These are phyloP conservation scores for Aspergillus felis DNA, from an alignment of 2,329 filamentous ascomycete genomes.

Conservation along the genomic window DNA sequence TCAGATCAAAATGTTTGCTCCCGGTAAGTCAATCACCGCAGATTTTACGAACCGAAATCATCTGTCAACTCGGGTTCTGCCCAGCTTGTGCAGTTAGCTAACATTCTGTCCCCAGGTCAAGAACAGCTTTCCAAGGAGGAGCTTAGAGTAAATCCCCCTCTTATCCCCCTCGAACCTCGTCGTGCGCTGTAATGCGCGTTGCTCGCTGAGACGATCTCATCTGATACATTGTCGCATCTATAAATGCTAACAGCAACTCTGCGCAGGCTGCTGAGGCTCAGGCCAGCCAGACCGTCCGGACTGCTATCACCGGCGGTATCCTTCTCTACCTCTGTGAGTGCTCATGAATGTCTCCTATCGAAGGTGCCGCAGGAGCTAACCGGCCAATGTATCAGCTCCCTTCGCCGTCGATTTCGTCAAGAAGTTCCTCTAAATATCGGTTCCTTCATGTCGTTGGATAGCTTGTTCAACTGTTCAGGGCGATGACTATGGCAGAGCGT, in stretches of 20 bases:
- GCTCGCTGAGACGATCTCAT: neutral
- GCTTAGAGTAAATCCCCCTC: conserved; percentile 34
- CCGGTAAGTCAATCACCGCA: conserved; percentile 19
- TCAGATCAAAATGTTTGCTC: conserved; percentile 30
- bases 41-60: neutral
- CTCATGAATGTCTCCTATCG: neutral
- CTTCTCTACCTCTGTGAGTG: conserved; percentile 60
- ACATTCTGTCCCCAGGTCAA: conserved; percentile 26
- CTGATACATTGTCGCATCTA: neutral
- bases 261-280: conserved; percentile 49
- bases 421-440: conserved; percentile 41
- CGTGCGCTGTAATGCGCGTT: neutral
- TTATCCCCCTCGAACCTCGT: neutral
- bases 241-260: conserved; percentile 6
- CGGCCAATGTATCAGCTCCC: conserved; percentile 33
- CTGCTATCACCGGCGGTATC: conserved; percentile 51
- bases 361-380: neutral
- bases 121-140: conserved; percentile 46
- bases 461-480: neutral
- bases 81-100: neutral
- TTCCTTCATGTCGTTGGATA: conserved; percentile 3
- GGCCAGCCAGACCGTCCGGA: conserved; percentile 52
- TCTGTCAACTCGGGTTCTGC: neutral
- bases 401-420: conserved; percentile 48
- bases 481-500: neutral